Percentiles rank a stretch among this genome's conserved stretches.
phyloP scores from a whole-genome alignment of 2,329 filamentous ascomycete species.

The Penicillium thymicola region DNA sequence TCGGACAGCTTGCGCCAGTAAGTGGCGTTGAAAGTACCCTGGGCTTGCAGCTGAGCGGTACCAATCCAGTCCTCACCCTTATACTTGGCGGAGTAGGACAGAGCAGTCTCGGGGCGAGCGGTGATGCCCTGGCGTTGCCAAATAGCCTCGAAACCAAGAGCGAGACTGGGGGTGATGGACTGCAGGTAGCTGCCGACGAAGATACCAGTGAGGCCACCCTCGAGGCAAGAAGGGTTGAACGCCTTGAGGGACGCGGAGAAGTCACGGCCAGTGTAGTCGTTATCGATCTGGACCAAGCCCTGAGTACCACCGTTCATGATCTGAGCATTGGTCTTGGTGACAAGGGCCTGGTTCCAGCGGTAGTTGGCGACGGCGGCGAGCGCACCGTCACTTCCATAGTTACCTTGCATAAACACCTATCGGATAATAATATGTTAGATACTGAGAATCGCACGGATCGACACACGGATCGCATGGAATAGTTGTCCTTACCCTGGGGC shows the following conservation, averaged over 20 bases:
- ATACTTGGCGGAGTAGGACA: slow-evolving; percentile 90
- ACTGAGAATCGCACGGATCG: neutral
- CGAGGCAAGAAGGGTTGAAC: slow-evolving; percentile 89
- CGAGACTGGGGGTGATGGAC: slow-evolving; percentile 79
- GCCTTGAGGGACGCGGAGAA: slow-evolving; percentile 92
- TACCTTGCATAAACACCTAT: slow-evolving; percentile 93
- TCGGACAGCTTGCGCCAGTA: slow-evolving; percentile 94
- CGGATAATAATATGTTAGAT: neutral
- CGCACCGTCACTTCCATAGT: slow-evolving; percentile 86
- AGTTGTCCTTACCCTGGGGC: slow-evolving; percentile 67
- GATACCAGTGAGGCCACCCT: slow-evolving; percentile 91
- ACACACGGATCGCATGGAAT: neutral
- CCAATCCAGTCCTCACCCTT: slow-evolving; percentile 90
- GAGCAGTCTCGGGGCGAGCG: slow-evolving; percentile 82
- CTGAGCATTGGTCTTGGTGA: slow-evolving; percentile 85
- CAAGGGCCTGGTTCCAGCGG: slow-evolving; percentile 74
- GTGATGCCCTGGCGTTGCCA: slow-evolving; percentile 85
- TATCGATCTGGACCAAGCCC: slow-evolving; percentile 89
- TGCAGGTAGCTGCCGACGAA: slow-evolving; percentile 95
- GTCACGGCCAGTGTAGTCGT: slow-evolving; percentile 90
- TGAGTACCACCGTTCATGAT: slow-evolving; percentile 73
- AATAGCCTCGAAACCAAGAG: slow-evolving; percentile 85
- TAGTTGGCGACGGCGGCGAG: slow-evolving; percentile 90
- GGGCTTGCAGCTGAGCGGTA: slow-evolving; percentile 82
- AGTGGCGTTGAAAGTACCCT: slow-evolving; percentile 82